phyloP scores from a whole-genome alignment of 164 flowering plant species.

The Liriodendron chinense region DNA sequence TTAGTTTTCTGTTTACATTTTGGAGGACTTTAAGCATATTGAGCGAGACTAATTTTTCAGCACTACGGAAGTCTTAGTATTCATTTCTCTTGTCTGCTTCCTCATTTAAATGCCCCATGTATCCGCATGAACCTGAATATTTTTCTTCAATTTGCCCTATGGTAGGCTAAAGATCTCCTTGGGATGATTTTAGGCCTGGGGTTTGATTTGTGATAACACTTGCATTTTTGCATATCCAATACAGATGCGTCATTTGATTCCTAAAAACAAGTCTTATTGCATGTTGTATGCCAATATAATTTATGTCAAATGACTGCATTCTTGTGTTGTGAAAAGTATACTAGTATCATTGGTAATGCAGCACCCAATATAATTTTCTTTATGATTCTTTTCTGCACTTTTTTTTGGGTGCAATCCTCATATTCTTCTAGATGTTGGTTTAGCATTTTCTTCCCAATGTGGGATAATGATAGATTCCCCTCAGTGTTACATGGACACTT shows the following conservation, averaged over 20 bases:
- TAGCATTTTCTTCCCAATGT: not conserved
- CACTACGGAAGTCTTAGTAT: too few relatives aligned
- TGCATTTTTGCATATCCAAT: not conserved
- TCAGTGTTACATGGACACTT: too few relatives aligned
- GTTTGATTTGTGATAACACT: too few relatives aligned
- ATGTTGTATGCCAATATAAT: not conserved
- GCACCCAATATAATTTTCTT: too few relatives aligned
- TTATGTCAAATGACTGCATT: not conserved
- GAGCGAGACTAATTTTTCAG: not conserved
- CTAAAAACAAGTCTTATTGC: not conserved
- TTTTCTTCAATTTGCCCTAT: too few relatives aligned
- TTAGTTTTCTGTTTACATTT: not conserved
- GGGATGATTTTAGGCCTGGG: not conserved
- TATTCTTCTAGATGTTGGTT: not conserved
- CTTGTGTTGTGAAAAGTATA: not conserved
- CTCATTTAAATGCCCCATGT: too few relatives aligned
- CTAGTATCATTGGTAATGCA: not conserved
- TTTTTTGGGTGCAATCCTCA: not conserved
- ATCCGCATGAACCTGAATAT: too few relatives aligned
- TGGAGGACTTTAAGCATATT: not conserved
- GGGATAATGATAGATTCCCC: too few relatives aligned
- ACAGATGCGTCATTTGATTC: not conserved
- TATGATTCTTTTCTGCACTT: not conserved
- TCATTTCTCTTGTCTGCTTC: too few relatives aligned
- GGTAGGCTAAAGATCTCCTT: too few relatives aligned